Evolutionary conservation across 2,329 filamentous ascomycete genomes (phyloP), one percentile per base, ranked within the genome.

Genomic region (Curvularia sp.): DNA sequence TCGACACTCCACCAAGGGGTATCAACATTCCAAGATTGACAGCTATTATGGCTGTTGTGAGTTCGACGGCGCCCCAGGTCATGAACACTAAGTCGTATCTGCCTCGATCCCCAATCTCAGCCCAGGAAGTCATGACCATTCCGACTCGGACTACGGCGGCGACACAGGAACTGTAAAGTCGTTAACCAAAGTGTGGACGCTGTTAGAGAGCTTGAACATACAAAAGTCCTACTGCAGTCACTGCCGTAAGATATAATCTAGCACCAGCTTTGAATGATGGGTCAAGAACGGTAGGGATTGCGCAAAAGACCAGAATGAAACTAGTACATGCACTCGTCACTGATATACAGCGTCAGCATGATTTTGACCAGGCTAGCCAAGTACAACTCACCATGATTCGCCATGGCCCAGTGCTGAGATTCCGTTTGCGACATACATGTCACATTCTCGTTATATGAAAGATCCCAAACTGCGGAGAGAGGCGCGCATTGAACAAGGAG

Each of bases 401-500:
- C 76, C 35, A 83, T 61, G n/a, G 77, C 79, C 39, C 83, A 76
- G n/a, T 72, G 70, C n/a, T 67, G 75, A 57, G 78, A 82, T 1
- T 75, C 76, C 79, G n/a, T 71, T 74, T 3, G 78, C 74, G 47
- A 61, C 52, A 68, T 65, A 44, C 65, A 66, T 9, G 42, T 53
- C 30, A 55, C 55, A 31, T 33, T 13, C 18, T 39, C n/a, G 10
- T 30, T 44, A 28, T 30, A 49, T 5, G 35, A 48, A 26, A 49
- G 35, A 55, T 81, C 70, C 83, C 82, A 84, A 4, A 73, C 72
- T 5, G 80, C 79, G 4, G 66, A 58, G n/a, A 83, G 70, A 1
- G 82, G 81, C 15, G 75, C 61, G 57, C 81, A 84, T 41, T 79
- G 74, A 61, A 83, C 79, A 10, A 84, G 75, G 33, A 82, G 62